phyloP scores from a whole-genome alignment of 2,329 filamentous ascomycete species.

The Rugonectria rugulosa region DNA sequence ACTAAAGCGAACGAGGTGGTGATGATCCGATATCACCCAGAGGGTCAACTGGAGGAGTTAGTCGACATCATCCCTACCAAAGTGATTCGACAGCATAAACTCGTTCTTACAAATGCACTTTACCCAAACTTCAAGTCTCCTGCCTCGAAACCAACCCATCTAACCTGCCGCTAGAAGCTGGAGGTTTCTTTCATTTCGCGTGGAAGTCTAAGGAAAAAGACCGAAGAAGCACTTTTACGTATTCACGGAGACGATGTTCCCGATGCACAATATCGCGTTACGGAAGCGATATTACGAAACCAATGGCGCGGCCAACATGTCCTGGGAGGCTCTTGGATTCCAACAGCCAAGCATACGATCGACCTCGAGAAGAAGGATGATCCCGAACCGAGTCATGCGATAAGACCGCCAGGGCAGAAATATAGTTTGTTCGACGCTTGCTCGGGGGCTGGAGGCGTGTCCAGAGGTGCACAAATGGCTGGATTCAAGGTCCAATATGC shows the following conservation, averaged over 20 bases:
- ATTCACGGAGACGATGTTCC: constrained; percentile 42
- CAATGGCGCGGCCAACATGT: constrained; percentile 41
- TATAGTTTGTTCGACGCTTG: constrained; percentile 78
- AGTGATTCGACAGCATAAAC: constrained; percentile 49
- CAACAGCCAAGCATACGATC: constrained; percentile 21
- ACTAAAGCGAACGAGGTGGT: constrained; percentile 54
- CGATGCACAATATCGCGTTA: constrained; percentile 38
- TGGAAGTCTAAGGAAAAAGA: constrained; percentile 32
- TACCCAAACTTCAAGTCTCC: constrained; percentile 51
- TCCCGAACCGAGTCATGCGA: neutral
- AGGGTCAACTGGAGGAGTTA: constrained; percentile 42
- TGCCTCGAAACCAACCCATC: constrained; percentile 36
- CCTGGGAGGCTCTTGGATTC: constrained; percentile 45
- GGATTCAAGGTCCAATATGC: constrained; percentile 68
- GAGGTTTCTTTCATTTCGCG: constrained; percentile 36
- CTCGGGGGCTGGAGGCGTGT: constrained; percentile 76
- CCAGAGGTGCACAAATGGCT: constrained; percentile 64
- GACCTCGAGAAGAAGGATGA: constrained; percentile 36
- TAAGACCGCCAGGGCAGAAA: constrained; percentile 45
- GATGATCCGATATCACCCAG: constrained; percentile 48
- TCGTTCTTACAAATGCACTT: constrained; percentile 63
- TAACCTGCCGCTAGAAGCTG: constrained; percentile 63
- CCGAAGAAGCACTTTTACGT: constrained; percentile 48
- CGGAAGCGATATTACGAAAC: constrained; percentile 44
- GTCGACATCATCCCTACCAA: constrained; percentile 51